Evolutionary conservation across 805 yeast species (phyloP).

Genomic region (Komagataella phaffii): DNA sequence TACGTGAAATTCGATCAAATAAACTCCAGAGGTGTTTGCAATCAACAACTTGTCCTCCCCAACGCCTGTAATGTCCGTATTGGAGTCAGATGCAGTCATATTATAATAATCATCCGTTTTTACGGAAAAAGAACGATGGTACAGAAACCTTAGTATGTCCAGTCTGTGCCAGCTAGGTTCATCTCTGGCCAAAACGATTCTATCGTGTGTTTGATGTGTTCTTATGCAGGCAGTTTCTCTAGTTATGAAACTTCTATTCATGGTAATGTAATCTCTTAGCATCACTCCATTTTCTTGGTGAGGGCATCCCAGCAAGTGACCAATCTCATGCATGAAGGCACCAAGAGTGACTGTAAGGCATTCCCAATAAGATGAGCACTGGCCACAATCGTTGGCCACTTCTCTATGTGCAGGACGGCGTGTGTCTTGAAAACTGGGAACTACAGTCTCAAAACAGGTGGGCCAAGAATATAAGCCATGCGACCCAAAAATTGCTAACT

Average conservation of each 20-base stretch:
- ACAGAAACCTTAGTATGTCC: slow-evolving; percentile 64
- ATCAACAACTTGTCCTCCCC: slow-evolving; percentile 30
- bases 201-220: slow-evolving; percentile 32
- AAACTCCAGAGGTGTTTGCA: slow-evolving; percentile 54
- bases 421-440: slow-evolving; percentile 58
- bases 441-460: slow-evolving; percentile 56
- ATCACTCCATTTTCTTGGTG: slow-evolving; percentile 86
- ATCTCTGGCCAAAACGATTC: slow-evolving; percentile 39
- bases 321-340: slow-evolving; percentile 92
- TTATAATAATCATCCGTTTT: neutral
- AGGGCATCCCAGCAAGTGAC: slow-evolving; percentile 84
- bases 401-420: slow-evolving; percentile 46
- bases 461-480: slow-evolving; percentile 94
- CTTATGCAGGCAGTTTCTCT: slow-evolving; percentile 47
- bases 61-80: slow-evolving; percentile 24
- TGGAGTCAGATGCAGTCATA: slow-evolving; percentile 24
- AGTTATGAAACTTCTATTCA: slow-evolving; percentile 73
- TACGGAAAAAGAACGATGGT: slow-evolving; percentile 67
- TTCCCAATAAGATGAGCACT: slow-evolving; percentile 87
- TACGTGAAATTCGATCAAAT: slow-evolving; percentile 54
- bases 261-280: slow-evolving; percentile 72
- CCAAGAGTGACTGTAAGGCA: slow-evolving; percentile 77
- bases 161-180: slow-evolving; percentile 84
- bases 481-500: slow-evolving; percentile 85
- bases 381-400: slow-evolving; percentile 84